These are phyloP conservation scores for Termitomyces sp. DNA, from an alignment of 768 basidiomycete species.

Conservation along the genomic window DNA sequence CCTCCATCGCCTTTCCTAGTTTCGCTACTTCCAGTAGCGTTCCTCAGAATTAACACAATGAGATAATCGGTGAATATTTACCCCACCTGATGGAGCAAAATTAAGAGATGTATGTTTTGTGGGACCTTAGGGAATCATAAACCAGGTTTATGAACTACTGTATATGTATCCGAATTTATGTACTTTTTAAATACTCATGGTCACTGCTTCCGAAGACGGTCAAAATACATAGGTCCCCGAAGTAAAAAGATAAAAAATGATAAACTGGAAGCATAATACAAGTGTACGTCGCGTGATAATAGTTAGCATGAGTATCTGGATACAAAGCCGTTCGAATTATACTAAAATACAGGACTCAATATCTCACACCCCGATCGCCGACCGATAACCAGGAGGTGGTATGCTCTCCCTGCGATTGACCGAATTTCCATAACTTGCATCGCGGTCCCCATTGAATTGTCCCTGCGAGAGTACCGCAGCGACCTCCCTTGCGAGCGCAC, in stretches of 20 bases:
- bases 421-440: constrained; percentile 2
- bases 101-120: not conserved
- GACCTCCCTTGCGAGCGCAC: constrained; percentile 24
- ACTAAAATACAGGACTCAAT: not conserved
- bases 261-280: not conserved
- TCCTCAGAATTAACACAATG: no score
- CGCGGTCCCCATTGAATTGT: constrained; percentile 2
- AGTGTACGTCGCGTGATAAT: not conserved
- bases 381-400: constrained; percentile 14
- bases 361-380: not conserved
- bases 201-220: not conserved
- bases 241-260: not conserved
- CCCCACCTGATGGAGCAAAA: not conserved
- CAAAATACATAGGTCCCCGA: not conserved
- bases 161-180: not conserved
- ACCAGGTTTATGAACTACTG: not conserved
- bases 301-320: not conserved
- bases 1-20: no score
- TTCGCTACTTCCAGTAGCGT: no score
- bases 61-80: no score
- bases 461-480: constrained; percentile 20
- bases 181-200: not conserved
- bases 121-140: not conserved
- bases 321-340: not conserved
- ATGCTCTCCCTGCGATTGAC: constrained; percentile 1